Base-by-base conservation (phyloP, 2,329 filamentous ascomycete genomes). In the Hypoxylon sp. region DNA sequence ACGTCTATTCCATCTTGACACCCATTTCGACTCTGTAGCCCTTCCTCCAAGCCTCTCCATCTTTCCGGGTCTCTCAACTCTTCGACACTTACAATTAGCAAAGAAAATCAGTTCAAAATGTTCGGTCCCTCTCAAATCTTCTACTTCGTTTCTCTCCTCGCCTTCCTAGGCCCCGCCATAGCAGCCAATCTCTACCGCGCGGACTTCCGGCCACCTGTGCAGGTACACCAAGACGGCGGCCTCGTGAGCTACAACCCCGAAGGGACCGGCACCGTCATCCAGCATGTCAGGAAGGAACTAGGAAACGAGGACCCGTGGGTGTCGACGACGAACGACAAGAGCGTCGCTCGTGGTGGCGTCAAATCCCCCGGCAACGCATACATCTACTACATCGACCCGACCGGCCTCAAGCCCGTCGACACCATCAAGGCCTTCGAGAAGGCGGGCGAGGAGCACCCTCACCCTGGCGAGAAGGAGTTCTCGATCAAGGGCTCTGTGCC, bases 271-370 rank as follows among this genome's bases (percentile, higher is more conserved):
- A 11, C 30, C 8, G 30, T 32, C 30, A 17, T 32, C n/a, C 15
- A 32, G 15, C 30, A 32, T 32, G 30, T 32, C 15, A 32, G n/a
- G 30, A 9, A 7, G 3, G 7, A 5, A 13, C 19, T 32, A 16
- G 30, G 30, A 19, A 32, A 32, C 30, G 15, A 32, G 2, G 30
- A 32, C n/a, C 30, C 30, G 19, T 32, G 30, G 30, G 30, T 32
- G 15, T 32, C 30, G 15, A 32, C 30, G 15, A 32, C 30, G 15
- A 32, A 16, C 13, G 30, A 32, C 19, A 32, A 19, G 30, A 32
- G 19, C 16, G 6, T 32, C 30, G 30, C 30, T 32, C 15, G 15
- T 16, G 30, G 30, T 13, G 30, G 30, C 19, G 30, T 16, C 30
- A 32, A 4, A 32, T 19, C 15, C 13, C 30, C 30, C n/a, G 30